Base-by-base conservation (phyloP, 2,329 filamentous ascomycete species). In the Cytospora piceicola region DNA sequence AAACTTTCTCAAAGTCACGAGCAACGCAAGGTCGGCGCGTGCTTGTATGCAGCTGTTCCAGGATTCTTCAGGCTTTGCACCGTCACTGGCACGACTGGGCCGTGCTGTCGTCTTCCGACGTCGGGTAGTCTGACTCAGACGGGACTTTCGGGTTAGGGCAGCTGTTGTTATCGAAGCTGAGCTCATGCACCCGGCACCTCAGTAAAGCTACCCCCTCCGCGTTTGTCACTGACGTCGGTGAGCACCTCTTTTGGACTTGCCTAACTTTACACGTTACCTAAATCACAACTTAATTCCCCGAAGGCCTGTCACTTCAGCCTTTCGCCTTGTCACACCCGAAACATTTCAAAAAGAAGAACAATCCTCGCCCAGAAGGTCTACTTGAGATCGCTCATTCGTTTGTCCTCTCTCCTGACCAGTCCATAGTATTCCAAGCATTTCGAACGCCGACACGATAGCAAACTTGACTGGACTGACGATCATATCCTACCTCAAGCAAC, bases 181-280 rank as follows among this genome's bases (percentile, higher is more conserved):
- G 42, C 42, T 46, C n/a, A 20, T 46, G 42, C 42, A 22, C 20
- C 20, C 17, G 39, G 39, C 11, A 34, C 39, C 39, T 20, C 14
- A 42, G 39, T 22, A 22, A 46, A 22, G 2, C 11, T 12, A 8
- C 36, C 36, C 39, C 17, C 46, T n/a, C 46, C 24, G 46, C n/a
- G 46, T 20, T 20, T 49, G 46, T 49, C 46, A 5, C 46, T 49
- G 46, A 49, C 46, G 46, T 49, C 46, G 46, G 46, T 49, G 46
- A 24, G 46, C 46, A 49, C 46, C n/a, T 49, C 46, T 49, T n/a
- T 49, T 49, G 14, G 11, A 49, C 46, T 49, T 8, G 46, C 46
- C 46, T 3, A 49, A 49, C n/a, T 49, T 49, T n/a, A 49, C 46
- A 49, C 46, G 46, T 49, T 49, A 49, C 46, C 46, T 2, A 49